Conservation (phyloP, 257 asterid species). For the Lavandula angustifolia region DNA sequence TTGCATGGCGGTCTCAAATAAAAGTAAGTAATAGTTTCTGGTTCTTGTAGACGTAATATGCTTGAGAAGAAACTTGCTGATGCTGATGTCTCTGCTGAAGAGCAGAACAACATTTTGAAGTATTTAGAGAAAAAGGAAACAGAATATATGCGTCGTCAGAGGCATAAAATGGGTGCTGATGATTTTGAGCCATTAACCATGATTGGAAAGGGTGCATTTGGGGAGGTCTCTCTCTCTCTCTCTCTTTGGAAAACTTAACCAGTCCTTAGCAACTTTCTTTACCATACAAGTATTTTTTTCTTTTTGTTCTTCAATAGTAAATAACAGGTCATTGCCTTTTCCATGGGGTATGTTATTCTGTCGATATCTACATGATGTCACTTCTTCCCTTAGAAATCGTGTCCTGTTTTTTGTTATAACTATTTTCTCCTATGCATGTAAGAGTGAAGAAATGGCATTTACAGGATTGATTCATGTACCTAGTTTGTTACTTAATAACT, state of each 20-base stretch:
- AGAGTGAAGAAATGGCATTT: conserved; percentile 22
- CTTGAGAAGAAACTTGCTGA: conserved; percentile 90
- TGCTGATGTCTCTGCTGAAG: conserved; percentile 90
- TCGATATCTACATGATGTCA: neutral
- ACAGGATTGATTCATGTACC: neutral
- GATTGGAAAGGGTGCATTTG: conserved; percentile 98
- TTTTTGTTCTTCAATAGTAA: conserved; percentile 8
- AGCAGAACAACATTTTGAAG: conserved; percentile 77
- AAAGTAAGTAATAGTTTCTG: conserved; percentile 20
- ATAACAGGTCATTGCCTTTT: neutral
- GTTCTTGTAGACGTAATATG: conserved; percentile 66
- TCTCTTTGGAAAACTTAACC: conserved; percentile 16
- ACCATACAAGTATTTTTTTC: conserved; percentile 6
- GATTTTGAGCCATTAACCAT: conserved; percentile 94
- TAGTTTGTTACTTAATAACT: neutral
- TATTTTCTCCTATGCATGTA: neutral
- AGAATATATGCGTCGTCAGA: conserved; percentile 94
- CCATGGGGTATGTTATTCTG: conserved; percentile 15
- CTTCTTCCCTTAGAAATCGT: conserved; percentile 12
- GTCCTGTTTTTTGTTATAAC: conserved; percentile 1
- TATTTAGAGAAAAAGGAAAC: conserved; percentile 90
- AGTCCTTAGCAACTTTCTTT: neutral
- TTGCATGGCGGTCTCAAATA: conserved; percentile 13
- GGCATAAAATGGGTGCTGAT: conserved; percentile 98
- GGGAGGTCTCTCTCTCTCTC: conserved; percentile 63